A percentile compares a stretch with the other conserved stretches of the same genome.
Conservation (phyloP, 1,284 basidiomycete species). For the Gastroboletus turbinatus region DNA sequence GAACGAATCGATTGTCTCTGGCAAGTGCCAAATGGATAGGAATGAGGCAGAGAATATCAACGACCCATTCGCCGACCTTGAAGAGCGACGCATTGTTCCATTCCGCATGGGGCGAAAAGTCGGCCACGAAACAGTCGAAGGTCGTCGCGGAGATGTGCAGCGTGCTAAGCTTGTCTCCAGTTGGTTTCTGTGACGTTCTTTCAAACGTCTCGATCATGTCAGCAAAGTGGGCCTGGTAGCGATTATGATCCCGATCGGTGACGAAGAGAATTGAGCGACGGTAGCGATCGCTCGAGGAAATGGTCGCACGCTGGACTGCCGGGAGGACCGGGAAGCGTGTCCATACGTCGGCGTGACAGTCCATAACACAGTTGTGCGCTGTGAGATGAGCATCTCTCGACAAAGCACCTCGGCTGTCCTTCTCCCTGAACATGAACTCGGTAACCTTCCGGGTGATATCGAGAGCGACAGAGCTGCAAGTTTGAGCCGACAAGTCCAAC, state of each 20-base stretch:
- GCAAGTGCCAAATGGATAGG: conserved; percentile 63
- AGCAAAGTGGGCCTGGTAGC: conserved; percentile 42
- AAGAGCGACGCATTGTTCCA: conserved; percentile 37
- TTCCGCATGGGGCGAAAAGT: conserved; percentile 8
- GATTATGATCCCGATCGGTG: conserved; percentile 36
- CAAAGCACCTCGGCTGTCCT: conserved; percentile 17
- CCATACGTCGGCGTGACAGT: conserved; percentile 60
- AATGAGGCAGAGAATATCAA: conserved; percentile 59
- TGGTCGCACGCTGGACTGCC: conserved; percentile 48
- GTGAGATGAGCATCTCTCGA: conserved; percentile 25
- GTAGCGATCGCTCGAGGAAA: conserved; percentile 33
- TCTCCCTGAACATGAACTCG: conserved; percentile 53
- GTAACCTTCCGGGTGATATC: conserved; percentile 54
- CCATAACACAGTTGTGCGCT: conserved; percentile 49
- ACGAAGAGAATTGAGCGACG: conserved; percentile 42
- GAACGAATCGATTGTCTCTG: conserved; percentile 57
- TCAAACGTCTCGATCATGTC: conserved; percentile 49
- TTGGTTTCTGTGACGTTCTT: conserved; percentile 49
- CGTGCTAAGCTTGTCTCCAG: conserved; percentile 40
- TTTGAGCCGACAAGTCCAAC: conserved; percentile 33
- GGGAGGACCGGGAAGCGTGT: conserved; percentile 59
- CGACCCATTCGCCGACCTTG: conserved; percentile 58
- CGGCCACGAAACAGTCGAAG: conserved; percentile 14
- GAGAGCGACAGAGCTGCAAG: conserved; percentile 44
- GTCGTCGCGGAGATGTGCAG: conserved; percentile 34